These are phyloP conservation scores for Colletotrichum gigasporum DNA, from an alignment of 2,329 filamentous ascomycete species.

Conservation along the genomic window DNA sequence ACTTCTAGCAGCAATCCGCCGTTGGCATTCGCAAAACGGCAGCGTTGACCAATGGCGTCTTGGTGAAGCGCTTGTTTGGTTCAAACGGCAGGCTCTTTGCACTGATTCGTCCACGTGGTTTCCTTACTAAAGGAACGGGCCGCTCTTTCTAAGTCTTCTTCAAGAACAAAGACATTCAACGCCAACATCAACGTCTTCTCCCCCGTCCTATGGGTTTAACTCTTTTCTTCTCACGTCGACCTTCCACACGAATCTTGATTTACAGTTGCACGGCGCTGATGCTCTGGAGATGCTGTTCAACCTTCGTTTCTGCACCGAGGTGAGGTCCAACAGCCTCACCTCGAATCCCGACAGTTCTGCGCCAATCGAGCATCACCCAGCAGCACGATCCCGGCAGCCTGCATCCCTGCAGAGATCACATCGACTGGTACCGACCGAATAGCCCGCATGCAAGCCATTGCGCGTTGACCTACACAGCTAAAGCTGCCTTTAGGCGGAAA, in stretches of 20 bases:
- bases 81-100: conserved; percentile 3
- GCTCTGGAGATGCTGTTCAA: neutral
- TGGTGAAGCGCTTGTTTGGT: conserved; percentile 3
- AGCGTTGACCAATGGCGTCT: conserved; percentile 12
- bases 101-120: conserved; percentile 26
- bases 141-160: conserved; percentile 14
- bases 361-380: conserved; percentile 15
- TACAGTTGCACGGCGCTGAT: neutral
- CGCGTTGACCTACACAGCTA: too few relatives aligned
- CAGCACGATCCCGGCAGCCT: conserved; percentile 21
- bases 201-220: neutral
- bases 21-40: neutral
- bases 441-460: too few relatives aligned
- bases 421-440: neutral
- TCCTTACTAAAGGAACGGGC: conserved; percentile 24
- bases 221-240: neutral
- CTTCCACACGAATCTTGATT: neutral
- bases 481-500: neutral
- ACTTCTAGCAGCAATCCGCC: too few relatives aligned
- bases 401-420: conserved; percentile 28
- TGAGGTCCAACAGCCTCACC: neutral
- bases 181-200: conserved; percentile 10
- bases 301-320: neutral
- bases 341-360: conserved; percentile 6
- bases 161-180: conserved; percentile 13